phyloP scores from a whole-genome alignment of 352 stramenopile species.

The Halophytophthora batemanensis region DNA sequence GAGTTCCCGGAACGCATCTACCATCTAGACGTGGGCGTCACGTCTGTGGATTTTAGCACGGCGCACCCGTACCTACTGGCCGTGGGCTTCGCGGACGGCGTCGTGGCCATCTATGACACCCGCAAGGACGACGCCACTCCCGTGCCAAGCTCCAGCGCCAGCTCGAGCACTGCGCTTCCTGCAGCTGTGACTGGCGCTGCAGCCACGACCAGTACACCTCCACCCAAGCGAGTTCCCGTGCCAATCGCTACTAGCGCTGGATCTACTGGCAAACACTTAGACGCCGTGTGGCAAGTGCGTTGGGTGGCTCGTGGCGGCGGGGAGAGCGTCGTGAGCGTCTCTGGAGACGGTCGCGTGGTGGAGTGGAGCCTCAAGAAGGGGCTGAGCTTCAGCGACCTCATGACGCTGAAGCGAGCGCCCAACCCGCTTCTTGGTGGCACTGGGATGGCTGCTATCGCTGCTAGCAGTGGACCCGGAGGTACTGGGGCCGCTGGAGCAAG shows the following conservation, averaged over 20 bases:
- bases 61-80: constrained; percentile 87
- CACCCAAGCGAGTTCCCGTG: constrained; percentile 21
- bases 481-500: constrained; percentile 6
- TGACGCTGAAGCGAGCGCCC: constrained; percentile 87
- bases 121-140: constrained; percentile 47
- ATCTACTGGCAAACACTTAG: constrained; percentile 76
- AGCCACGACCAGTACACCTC: background rate
- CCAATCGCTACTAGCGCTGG: constrained; percentile 58
- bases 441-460: constrained; percentile 52
- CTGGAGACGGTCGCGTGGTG: constrained; percentile 87
- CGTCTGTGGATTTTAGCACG: constrained; percentile 88
- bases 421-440: constrained; percentile 58
- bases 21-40: constrained; percentile 68
- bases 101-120: constrained; percentile 91
- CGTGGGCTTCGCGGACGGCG: constrained; percentile 87
- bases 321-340: constrained; percentile 90
- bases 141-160: constrained; percentile 1
- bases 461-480: constrained; percentile 22
- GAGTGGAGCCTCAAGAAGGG: constrained; percentile 94
- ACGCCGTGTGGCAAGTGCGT: constrained; percentile 91
- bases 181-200: background rate
- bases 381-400: constrained; percentile 83
- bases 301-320: constrained; percentile 89
- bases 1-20: constrained; percentile 91
- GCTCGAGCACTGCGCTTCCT: constrained; percentile 2